Percentiles rank a stretch among this genome's conserved stretches.
Evolutionary conservation across 2,329 filamentous ascomycete genomes (phyloP).

Genomic region (Delphinella strobiligena): DNA sequence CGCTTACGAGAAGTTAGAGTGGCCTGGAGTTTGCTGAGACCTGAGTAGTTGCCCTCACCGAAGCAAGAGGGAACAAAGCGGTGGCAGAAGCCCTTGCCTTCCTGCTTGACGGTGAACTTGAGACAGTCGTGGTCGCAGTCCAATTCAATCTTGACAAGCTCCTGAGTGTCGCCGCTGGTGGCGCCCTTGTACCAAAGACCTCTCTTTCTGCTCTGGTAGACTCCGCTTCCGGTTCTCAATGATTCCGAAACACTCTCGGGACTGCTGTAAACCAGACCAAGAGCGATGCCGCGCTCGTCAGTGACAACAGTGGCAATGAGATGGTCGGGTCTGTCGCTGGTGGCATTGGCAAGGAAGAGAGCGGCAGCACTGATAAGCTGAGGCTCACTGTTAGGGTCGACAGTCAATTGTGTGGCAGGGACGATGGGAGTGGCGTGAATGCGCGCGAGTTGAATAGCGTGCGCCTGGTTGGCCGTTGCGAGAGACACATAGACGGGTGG

Average conservation of each 20-base stretch:
- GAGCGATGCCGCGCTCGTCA: constrained; percentile 69
- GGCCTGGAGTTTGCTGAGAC: constrained; percentile 74
- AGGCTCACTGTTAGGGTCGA: constrained; percentile 47
- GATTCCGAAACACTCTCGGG: constrained; percentile 82
- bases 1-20: constrained; percentile 71
- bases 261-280: constrained; percentile 91
- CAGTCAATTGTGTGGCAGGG: constrained; percentile 57
- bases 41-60: constrained; percentile 54
- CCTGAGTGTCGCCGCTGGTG: constrained; percentile 85
- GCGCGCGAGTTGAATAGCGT: constrained; percentile 29
- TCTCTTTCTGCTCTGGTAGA: constrained; percentile 92
- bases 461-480: constrained; percentile 25
- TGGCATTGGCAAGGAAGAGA: constrained; percentile 63
- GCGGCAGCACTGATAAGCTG: constrained; percentile 53
- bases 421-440: constrained; percentile 56
- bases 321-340: constrained; percentile 70
- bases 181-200: constrained; percentile 96
- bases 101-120: constrained; percentile 80
- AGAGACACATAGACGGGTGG: constrained; percentile 42
- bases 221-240: constrained; percentile 65
- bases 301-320: constrained; percentile 84
- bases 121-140: constrained; percentile 93
- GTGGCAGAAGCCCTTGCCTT: constrained; percentile 85
- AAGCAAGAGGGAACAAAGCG: constrained; percentile 88
- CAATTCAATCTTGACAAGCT: constrained; percentile 69